These are phyloP conservation scores for Coemansia interrupta DNA, from an alignment of 192 early-diverging fungal species.

Conservation along the genomic window DNA sequence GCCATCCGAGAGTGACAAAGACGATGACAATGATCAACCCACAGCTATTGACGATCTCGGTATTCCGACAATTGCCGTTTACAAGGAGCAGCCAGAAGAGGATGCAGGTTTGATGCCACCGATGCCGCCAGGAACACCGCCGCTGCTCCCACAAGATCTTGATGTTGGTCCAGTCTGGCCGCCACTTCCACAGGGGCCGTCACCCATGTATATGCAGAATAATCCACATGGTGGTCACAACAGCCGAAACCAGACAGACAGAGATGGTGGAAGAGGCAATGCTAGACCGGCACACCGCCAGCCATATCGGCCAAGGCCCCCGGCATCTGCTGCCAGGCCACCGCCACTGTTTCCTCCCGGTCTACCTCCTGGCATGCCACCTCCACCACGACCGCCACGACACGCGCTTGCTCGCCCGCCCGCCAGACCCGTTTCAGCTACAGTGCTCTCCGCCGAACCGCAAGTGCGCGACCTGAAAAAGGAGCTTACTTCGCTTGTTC, in stretches of 20 bases:
- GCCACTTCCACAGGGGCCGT: conserved; percentile 42
- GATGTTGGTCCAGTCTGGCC: conserved; percentile 31
- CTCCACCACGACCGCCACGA: conserved; percentile 1
- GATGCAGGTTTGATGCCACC: conserved; percentile 20
- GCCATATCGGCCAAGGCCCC: conserved; percentile 10
- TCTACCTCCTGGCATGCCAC: conserved; percentile 1
- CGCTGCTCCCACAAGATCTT: conserved; percentile 22
- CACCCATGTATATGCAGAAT: conserved; percentile 26
- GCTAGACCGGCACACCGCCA: conserved; percentile 1
- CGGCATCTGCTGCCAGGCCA: not conserved
- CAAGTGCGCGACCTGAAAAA: conserved; percentile 77
- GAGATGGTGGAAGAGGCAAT: conserved; percentile 4
- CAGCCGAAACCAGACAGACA: not conserved
- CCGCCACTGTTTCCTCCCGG: too few relatives aligned
- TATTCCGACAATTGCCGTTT: conserved; percentile 4
- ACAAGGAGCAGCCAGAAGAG: not conserved
- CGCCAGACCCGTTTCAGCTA: conserved; percentile 9
- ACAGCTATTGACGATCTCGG: conserved; percentile 4
- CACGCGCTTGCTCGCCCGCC: not conserved
- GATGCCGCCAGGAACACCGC: conserved; percentile 46
- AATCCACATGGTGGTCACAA: conserved; percentile 1
- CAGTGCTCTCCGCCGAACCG: conserved; percentile 71
- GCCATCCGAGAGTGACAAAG: conserved; percentile 13
- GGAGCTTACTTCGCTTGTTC: conserved; percentile 71
- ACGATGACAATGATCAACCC: not conserved